phyloP scores from a whole-genome alignment of 1,284 basidiomycete species.

The Ustilago shanxiensis region DNA sequence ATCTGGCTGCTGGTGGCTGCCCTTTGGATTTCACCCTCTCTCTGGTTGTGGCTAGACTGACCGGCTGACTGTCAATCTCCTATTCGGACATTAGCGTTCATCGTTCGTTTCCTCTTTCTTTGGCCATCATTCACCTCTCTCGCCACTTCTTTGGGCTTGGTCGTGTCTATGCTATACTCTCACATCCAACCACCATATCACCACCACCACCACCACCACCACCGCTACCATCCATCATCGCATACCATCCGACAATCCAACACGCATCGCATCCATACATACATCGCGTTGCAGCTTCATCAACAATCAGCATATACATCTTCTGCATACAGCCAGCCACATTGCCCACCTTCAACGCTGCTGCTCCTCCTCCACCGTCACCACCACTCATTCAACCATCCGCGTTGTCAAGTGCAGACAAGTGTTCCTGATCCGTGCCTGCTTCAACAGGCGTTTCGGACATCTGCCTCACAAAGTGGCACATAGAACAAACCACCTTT shows the following conservation, averaged over 20 bases:
- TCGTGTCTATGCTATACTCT: background rate
- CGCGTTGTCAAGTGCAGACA: background rate
- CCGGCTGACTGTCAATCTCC: background rate
- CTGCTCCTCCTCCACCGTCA: too few species aligned
- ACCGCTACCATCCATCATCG: slow-evolving; percentile 7
- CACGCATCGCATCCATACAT: background rate
- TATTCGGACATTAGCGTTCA: background rate
- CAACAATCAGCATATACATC: background rate
- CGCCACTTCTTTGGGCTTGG: background rate
- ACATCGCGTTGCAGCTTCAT: slow-evolving; percentile 1
- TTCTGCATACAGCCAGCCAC: too few species aligned
- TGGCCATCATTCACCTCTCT: slow-evolving; percentile 4
- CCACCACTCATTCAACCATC: too few species aligned
- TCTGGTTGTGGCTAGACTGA: background rate
- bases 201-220: too few species aligned
- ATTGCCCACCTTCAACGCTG: background rate
- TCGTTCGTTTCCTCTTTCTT: background rate
- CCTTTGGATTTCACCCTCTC: slow-evolving; percentile 1
- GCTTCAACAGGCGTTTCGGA: slow-evolving; percentile 2
- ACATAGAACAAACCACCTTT: background rate
- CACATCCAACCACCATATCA: background rate
- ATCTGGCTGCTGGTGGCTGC: background rate
- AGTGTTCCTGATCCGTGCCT: background rate
- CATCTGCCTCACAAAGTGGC: background rate
- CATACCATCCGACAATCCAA: background rate